Evolutionary conservation across 306 rosid genomes (phyloP), one percentile per base, ranked within the genome.

Genomic region (Castanopsis chinensis): DNA sequence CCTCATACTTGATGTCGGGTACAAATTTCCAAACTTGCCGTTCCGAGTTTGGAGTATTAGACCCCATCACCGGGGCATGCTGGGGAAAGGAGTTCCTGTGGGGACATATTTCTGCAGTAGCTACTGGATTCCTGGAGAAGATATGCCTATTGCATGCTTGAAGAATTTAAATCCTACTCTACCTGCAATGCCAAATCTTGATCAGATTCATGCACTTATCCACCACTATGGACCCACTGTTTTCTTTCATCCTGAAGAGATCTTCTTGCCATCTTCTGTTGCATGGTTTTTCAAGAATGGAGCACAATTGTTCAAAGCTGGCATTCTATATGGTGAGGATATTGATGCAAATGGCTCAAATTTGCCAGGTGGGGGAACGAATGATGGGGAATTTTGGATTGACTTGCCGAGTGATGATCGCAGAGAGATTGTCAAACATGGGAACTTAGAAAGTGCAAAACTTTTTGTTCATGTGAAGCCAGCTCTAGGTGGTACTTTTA

Each of bases 251-350:
- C 98, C 97, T 1, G 74, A 86, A 30, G 99, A 95, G 83, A 59
- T 76, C 79, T 95, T 87, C 88, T 87, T 95, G 86, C 99, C 99
- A 55, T 92, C 98, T 86, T 91, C 98, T 32, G 92, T 95, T 79
- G 78, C 89, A n/a, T 95, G 99, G 99, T 90, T 95, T 77, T 95
- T 95, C 69, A 52, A 71, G 17, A 91, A 87, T 18, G 97, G 98
- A 65, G 92, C 93, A 1, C 73, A 85, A 12, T 79, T 95, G 79
- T 89, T 78, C 89, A 74, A 77, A 82, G 71, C 76, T 41, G 95
- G 90, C 6, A 4, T 49, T 20, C 25, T 83, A 19, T 15, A 11
- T n/a, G 95, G 94, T 23, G 92, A 94, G 80, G 71, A 77, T 68
- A 89, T 94, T 61, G 89, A 87, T 76, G 86, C 79, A 23, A 59